Conservation (phyloP, 305 asterid genomes). For the Plantago coronopus region DNA sequence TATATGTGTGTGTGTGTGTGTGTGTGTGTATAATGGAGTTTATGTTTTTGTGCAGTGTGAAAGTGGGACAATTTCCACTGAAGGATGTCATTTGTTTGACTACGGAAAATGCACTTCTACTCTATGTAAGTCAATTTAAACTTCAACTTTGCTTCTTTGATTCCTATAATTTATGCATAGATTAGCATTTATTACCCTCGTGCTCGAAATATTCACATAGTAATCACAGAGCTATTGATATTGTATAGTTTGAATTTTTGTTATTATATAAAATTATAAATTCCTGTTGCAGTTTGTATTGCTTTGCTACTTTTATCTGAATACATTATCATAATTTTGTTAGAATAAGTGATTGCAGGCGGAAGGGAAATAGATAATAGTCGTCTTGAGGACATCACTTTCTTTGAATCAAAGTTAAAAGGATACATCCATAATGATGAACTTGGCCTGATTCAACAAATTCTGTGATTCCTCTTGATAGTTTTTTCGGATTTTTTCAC, state of each 20-base stretch:
- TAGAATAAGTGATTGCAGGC: too few species aligned
- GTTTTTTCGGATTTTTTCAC: too few species aligned
- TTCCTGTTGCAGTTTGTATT: background rate
- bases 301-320: too few species aligned
- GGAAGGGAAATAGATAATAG: too few species aligned
- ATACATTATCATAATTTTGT: too few species aligned
- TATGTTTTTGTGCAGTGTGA: slow-evolving; percentile 50
- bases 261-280: background rate
- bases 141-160: slow-evolving; percentile 21
- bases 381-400: too few species aligned
- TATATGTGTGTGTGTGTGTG: too few species aligned
- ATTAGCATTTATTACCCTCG: slow-evolving; percentile 3
- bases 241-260: background rate
- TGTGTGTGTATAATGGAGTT: slow-evolving; percentile 5
- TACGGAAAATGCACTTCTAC: slow-evolving; percentile 61
- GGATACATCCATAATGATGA: too few species aligned
- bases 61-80: slow-evolving; percentile 55
- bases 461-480: too few species aligned
- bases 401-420: too few species aligned
- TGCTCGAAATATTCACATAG: slow-evolving; percentile 3
- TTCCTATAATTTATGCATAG: slow-evolving; percentile 13
- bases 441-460: too few species aligned
- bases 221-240: background rate
- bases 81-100: slow-evolving; percentile 73
- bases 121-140: slow-evolving; percentile 64